Conservation (phyloP, 306 rosid genomes). For the Trifolium pratense region DNA sequence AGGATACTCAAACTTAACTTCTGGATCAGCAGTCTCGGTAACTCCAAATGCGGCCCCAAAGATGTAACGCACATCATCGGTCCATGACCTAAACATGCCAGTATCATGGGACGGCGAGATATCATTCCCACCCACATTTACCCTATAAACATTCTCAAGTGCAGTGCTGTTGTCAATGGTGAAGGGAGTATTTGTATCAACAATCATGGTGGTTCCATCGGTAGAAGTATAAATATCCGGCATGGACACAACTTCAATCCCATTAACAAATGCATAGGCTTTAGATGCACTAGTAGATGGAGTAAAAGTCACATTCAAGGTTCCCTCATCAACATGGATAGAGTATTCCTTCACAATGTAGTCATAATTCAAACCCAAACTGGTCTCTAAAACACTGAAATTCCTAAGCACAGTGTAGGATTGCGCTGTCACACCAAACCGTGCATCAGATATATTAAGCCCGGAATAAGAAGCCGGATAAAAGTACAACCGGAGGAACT, state of each 20-base stretch:
- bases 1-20: conserved; percentile 55
- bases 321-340: conserved; percentile 63
- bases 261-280: conserved; percentile 84
- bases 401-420: conserved; percentile 70
- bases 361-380: conserved; percentile 64
- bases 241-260: conserved; percentile 89
- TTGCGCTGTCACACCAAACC: conserved; percentile 58
- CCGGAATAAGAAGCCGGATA: conserved; percentile 70
- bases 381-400: conserved; percentile 72
- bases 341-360: conserved; percentile 65
- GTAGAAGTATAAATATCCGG: conserved; percentile 69
- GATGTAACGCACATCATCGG: conserved; percentile 61
- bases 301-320: conserved; percentile 65
- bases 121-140: conserved; percentile 89
- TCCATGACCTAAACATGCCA: conserved; percentile 85
- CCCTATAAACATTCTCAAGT: conserved; percentile 72
- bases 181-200: conserved; percentile 45
- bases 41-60: conserved; percentile 76
- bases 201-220: conserved; percentile 51
- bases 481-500: conserved; percentile 75
- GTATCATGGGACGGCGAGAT: conserved; percentile 80
- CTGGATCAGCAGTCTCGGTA: conserved; percentile 56
- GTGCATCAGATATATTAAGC: conserved; percentile 59
- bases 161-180: conserved; percentile 65
- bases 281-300: conserved; percentile 68